These are phyloP conservation scores for Calonectria fujianensis DNA, from an alignment of 2,329 filamentous ascomycete species.

Conservation along the genomic window DNA sequence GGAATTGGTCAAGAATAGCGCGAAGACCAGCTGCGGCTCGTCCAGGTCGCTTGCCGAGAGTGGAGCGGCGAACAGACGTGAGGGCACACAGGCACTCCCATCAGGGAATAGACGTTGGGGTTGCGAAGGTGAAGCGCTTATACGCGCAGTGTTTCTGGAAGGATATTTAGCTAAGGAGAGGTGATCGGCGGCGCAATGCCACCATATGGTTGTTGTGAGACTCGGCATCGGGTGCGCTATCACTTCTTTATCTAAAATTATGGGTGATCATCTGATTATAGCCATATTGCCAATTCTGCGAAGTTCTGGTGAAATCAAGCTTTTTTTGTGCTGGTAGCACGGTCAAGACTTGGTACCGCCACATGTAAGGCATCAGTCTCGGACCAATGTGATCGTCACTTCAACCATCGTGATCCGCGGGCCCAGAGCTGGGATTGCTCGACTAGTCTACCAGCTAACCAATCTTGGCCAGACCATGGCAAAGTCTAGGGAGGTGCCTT, in stretches of 20 bases:
- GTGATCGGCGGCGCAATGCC: background rate
- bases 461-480: background rate
- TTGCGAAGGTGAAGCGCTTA: slow-evolving; percentile 5
- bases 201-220: too few relatives aligned
- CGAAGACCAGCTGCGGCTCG: background rate
- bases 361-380: slow-evolving; percentile 13
- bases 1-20: background rate
- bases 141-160: background rate
- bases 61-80: background rate
- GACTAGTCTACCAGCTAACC: background rate
- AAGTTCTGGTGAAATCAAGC: background rate
- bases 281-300: background rate
- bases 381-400: background rate
- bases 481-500: background rate
- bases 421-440: background rate
- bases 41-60: background rate
- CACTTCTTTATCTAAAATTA: background rate
- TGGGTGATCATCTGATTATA: background rate
- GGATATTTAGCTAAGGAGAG: background rate
- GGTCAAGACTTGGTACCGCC: background rate
- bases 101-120: background rate
- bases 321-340: background rate
- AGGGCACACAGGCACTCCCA: background rate
- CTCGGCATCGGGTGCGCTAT: background rate
- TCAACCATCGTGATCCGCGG: background rate